Conservation (phyloP, 225 moss, liverwort and hornwort genomes). For the Physcomitrellopsis africana region DNA sequence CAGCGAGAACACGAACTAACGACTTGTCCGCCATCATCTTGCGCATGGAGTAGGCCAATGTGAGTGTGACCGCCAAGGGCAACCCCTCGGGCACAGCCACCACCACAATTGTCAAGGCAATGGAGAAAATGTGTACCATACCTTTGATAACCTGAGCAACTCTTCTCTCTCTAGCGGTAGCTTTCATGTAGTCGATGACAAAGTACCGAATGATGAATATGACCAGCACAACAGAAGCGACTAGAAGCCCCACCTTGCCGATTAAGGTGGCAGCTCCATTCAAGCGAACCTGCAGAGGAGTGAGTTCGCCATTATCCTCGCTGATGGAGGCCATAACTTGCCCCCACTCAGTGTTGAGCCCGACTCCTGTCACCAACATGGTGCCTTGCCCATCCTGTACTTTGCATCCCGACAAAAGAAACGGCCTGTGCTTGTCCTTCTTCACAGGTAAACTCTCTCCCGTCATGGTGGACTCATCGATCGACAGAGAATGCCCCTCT, state of each 20-base stretch:
- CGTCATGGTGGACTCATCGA: constrained; percentile 81
- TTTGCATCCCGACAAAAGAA: constrained; percentile 77
- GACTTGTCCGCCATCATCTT: constrained; percentile 49
- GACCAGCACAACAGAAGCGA: constrained; percentile 62
- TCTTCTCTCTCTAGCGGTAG: not conserved
- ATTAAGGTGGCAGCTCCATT: constrained; percentile 76
- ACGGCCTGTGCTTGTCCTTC: constrained; percentile 63
- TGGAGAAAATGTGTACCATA: constrained; percentile 32
- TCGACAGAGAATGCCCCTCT: constrained; percentile 55
- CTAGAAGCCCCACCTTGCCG: constrained; percentile 66
- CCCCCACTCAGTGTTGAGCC: constrained; percentile 44
- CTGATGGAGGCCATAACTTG: constrained; percentile 71
- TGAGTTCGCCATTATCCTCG: constrained; percentile 73
- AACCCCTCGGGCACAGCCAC: constrained; percentile 47
- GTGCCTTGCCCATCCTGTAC: constrained; percentile 64
- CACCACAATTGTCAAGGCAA: constrained; percentile 42
- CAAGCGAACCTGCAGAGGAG: constrained; percentile 75
- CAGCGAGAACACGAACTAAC: constrained; percentile 37
- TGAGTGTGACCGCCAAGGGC: constrained; percentile 35
- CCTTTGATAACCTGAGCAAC: constrained; percentile 18
- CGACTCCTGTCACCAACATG: constrained; percentile 75
- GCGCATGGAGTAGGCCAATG: constrained; percentile 38
- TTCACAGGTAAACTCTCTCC: constrained; percentile 70
- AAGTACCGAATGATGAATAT: constrained; percentile 60
- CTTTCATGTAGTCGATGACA: constrained; percentile 20